Percentiles rank a stretch among this genome's conserved stretches.
These are phyloP conservation scores for Boletus coccyginus DNA, from an alignment of 768 basidiomycete genomes.

Conservation along the genomic window DNA sequence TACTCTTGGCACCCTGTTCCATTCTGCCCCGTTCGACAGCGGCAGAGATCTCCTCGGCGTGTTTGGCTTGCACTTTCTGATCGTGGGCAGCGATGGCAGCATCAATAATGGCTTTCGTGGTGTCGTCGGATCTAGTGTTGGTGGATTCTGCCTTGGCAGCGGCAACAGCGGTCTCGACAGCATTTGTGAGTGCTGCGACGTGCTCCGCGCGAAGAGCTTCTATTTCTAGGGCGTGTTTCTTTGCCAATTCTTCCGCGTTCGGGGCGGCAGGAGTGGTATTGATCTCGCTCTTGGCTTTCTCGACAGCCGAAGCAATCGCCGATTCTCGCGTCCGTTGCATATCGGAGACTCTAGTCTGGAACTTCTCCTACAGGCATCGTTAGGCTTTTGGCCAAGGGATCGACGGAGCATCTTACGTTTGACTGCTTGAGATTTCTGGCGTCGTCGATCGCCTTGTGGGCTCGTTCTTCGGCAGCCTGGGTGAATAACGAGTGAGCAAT, in stretches of 20 bases:
- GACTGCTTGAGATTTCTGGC: constrained; percentile 38
- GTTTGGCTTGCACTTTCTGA: constrained; percentile 43
- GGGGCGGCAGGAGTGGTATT: constrained; percentile 24
- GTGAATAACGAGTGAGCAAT: constrained; percentile 1
- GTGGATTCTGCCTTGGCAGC: constrained; percentile 36
- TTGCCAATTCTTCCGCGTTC: constrained; percentile 38
- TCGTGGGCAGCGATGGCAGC: constrained; percentile 50
- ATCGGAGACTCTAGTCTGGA: constrained; percentile 52
- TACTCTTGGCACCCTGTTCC: constrained; percentile 58
- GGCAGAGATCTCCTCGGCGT: constrained; percentile 54
- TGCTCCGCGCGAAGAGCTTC: constrained; percentile 54
- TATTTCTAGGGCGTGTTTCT: constrained; percentile 61
- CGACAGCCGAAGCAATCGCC: constrained; percentile 55
- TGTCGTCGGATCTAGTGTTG: constrained; percentile 26
- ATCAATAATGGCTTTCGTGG: constrained; percentile 47
- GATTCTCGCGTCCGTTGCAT: constrained; percentile 51
- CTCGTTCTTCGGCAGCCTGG: constrained; percentile 42
- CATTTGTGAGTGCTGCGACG: constrained; percentile 49
- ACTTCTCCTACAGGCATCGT: constrained; percentile 51
- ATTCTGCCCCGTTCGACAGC: constrained; percentile 69
- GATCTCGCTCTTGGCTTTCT: constrained; percentile 51
- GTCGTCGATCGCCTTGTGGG: constrained; percentile 44
- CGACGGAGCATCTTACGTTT: constrained; percentile 19
- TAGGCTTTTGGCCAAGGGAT: background rate
- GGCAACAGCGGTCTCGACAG: constrained; percentile 46